Conservation (phyloP, 169 alveolate species). For the Cryptosporidium sp. region DNA sequence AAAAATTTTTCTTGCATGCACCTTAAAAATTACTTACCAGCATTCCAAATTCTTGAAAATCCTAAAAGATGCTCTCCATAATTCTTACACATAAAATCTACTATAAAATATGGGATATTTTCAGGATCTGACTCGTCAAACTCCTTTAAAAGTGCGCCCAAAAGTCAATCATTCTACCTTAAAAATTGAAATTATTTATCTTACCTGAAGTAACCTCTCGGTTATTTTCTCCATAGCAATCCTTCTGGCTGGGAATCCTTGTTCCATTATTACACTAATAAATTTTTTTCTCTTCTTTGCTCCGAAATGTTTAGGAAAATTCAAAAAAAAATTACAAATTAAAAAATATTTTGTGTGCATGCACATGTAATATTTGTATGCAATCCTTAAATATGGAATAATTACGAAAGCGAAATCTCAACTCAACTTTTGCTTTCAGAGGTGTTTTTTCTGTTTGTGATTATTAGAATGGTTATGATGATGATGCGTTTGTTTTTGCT, state of each 20-base stretch:
- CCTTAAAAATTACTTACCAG: constrained; percentile 10
- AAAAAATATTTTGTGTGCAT: constrained; percentile 46
- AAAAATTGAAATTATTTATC: not conserved
- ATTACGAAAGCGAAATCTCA: too few species aligned
- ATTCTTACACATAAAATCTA: constrained; percentile 68
- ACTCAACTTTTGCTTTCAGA: not conserved
- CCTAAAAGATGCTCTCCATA: constrained; percentile 70
- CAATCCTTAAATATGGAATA: not conserved
- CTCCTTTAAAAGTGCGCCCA: not conserved
- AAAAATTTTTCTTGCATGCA: constrained; percentile 15
- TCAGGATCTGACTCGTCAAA: constrained; percentile 69
- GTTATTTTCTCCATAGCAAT: constrained; percentile 56
- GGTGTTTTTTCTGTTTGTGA: constrained; percentile 31
- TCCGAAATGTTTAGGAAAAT: not conserved
- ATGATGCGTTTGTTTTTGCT: not conserved
- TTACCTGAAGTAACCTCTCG: constrained; percentile 65
- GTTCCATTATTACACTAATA: constrained; percentile 30
- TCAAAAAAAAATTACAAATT: not conserved
- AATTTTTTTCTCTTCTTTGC: not conserved
- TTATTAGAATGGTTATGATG: not conserved
- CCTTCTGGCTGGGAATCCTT: constrained; percentile 42
- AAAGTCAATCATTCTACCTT: not conserved
- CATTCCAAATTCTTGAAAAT: constrained; percentile 66
- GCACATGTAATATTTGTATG: constrained; percentile 46
- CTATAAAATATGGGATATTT: constrained; percentile 73